Percentiles rank a stretch among this genome's conserved stretches.
Conservation (phyloP, 768 basidiomycete species). For the Phaeolepiota aurea region DNA sequence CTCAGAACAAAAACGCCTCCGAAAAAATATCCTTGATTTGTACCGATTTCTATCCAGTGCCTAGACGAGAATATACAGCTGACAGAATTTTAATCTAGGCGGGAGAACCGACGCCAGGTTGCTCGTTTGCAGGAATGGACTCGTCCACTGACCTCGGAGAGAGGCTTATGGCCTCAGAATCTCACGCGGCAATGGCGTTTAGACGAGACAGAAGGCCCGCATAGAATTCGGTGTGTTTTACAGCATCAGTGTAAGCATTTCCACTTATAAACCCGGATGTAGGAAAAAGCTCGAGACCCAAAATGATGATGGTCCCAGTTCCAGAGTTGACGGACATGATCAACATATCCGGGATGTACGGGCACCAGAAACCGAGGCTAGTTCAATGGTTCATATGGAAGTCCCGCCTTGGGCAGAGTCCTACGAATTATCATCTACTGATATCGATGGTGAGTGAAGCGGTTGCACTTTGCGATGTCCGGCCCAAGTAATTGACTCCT, state of each 20-base stretch:
- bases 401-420: conserved; percentile 69
- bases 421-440: conserved; percentile 58
- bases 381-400: conserved; percentile 44
- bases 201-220: conserved; percentile 89
- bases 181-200: conserved; percentile 58
- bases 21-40: conserved; percentile 71
- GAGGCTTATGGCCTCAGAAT: conserved; percentile 72
- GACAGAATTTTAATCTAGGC: too few relatives aligned
- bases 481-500: conserved; percentile 3
- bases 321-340: conserved; percentile 35
- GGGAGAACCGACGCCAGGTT: conserved; percentile 69
- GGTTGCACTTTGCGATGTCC: not conserved
- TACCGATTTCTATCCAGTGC: too few relatives aligned
- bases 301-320: conserved; percentile 36
- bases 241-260: not conserved
- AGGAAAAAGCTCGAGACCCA: conserved; percentile 77
- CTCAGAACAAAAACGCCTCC: conserved; percentile 64
- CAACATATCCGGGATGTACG: conserved; percentile 41
- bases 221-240: conserved; percentile 63
- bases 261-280: not conserved
- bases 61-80: too few relatives aligned
- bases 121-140: conserved; percentile 54
- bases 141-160: conserved; percentile 57
- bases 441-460: conserved; percentile 43
- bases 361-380: conserved; percentile 40